Conservation (phyloP, 768 basidiomycete genomes). For the Plicaturopsis crispa region DNA sequence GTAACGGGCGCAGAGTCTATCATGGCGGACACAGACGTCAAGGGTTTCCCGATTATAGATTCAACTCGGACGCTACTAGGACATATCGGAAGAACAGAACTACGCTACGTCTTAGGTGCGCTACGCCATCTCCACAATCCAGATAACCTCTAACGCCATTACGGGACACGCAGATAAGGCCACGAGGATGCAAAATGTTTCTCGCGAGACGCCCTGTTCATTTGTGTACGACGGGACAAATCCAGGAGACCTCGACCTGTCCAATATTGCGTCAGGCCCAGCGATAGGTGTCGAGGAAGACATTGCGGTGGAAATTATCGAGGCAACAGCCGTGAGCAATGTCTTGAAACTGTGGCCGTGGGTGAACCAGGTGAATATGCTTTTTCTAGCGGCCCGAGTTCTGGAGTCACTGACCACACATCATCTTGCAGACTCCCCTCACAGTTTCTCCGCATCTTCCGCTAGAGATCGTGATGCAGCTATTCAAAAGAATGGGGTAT, state of each 20-base stretch:
- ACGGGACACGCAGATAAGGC: slow-evolving; percentile 80
- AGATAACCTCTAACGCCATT: slow-evolving; percentile 1
- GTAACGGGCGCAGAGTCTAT: slow-evolving; percentile 46
- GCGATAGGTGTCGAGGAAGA: slow-evolving; percentile 63
- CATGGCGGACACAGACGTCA: slow-evolving; percentile 65
- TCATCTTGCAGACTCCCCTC: slow-evolving; percentile 69
- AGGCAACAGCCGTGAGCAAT: slow-evolving; percentile 47
- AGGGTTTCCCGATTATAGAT: slow-evolving; percentile 88
- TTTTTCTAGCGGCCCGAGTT: slow-evolving; percentile 2
- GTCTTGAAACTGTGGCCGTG: slow-evolving; percentile 76
- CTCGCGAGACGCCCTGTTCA: slow-evolving; percentile 60
- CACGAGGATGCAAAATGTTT: slow-evolving; percentile 51
- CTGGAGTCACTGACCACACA: not conserved
- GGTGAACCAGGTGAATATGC: slow-evolving; percentile 78
- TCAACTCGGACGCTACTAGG: slow-evolving; percentile 61
- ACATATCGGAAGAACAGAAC: slow-evolving; percentile 82
- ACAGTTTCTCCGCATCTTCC: slow-evolving; percentile 89
- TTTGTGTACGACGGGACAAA: slow-evolving; percentile 53
- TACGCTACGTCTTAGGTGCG: slow-evolving; percentile 80
- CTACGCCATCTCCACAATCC: slow-evolving; percentile 2
- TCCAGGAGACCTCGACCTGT: slow-evolving; percentile 40
- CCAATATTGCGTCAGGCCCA: slow-evolving; percentile 33
- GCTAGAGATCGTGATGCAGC: slow-evolving; percentile 93
- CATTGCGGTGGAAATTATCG: slow-evolving; percentile 55
- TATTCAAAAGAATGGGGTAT: slow-evolving; percentile 97